phyloP scores from a whole-genome alignment of 768 basidiomycete species.

The Mycena floridula region DNA sequence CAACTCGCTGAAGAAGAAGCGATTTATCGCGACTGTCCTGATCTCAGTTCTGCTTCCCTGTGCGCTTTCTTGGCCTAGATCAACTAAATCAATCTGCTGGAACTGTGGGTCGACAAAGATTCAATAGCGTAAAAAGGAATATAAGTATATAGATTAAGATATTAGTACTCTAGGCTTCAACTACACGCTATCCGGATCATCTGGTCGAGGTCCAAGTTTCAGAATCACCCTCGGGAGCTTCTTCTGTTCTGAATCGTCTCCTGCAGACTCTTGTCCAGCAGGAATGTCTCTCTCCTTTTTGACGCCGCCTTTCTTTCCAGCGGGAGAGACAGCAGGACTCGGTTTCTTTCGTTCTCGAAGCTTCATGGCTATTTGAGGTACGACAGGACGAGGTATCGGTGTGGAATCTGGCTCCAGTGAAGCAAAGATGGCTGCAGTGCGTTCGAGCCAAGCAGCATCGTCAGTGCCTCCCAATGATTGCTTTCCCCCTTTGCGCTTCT shows the following conservation, averaged over 20 bases:
- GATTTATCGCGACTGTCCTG: conserved; percentile 57
- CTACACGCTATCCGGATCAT: too few species aligned
- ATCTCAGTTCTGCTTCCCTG: conserved; percentile 83
- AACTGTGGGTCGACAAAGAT: conserved; percentile 46
- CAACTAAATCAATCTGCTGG: conserved; percentile 40
- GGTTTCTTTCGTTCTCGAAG: conserved; percentile 44
- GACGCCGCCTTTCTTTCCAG: not conserved
- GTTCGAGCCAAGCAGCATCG: conserved; percentile 52
- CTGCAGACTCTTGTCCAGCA: not conserved
- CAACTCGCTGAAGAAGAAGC: conserved; percentile 71
- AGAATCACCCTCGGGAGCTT: conserved; percentile 51
- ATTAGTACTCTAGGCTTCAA: too few species aligned
- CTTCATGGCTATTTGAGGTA: conserved; percentile 26
- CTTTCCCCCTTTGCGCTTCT: conserved; percentile 51
- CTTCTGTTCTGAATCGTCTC: conserved; percentile 18
- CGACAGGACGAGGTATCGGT: conserved; percentile 15
- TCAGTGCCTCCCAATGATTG: conserved; percentile 29
- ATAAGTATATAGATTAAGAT: too few species aligned
- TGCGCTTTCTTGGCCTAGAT: too few species aligned
- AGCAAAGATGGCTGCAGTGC: conserved; percentile 43
- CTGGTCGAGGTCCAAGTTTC: conserved; percentile 40
- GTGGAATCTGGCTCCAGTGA: conserved; percentile 30
- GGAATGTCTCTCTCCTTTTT: not conserved
- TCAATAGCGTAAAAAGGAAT: too few species aligned
- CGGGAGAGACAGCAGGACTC: conserved; percentile 11